Conservation (phyloP, 148 eudicot species). For the Nyssa sinensis region DNA sequence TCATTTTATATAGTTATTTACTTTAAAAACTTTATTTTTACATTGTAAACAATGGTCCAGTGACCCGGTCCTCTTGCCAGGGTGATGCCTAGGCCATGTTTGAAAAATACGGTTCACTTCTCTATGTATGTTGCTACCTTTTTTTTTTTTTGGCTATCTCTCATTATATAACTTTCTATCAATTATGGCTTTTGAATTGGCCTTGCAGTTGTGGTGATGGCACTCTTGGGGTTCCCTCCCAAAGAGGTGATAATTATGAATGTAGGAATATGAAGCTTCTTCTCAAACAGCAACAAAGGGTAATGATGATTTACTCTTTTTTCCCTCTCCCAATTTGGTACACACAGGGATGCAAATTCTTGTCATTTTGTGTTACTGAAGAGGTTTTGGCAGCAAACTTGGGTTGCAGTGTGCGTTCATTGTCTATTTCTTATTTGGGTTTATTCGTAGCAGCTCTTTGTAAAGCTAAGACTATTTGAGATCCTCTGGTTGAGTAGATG, state of each 20-base stretch:
- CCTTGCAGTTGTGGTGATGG: slow-evolving; percentile 95
- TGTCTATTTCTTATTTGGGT: background rate
- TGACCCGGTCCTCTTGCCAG: too few relatives aligned
- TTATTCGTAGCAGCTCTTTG: too few relatives aligned
- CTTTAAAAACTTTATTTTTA: too few relatives aligned
- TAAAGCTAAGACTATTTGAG: too few relatives aligned
- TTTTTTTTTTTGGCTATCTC: background rate
- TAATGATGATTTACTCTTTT: slow-evolving; percentile 24
- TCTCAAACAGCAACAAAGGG: slow-evolving; percentile 97
- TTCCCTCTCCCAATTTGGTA: background rate
- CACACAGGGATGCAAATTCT: background rate
- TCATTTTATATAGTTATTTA: too few relatives aligned
- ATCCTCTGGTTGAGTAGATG: too few relatives aligned
- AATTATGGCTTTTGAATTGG: slow-evolving; percentile 18
- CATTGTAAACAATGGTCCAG: too few relatives aligned
- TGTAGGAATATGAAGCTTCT: slow-evolving; percentile 99
- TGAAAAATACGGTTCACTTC: too few relatives aligned
- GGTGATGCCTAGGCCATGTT: too few relatives aligned
- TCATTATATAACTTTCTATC: background rate
- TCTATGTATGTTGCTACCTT: background rate
- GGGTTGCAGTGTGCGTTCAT: too few relatives aligned
- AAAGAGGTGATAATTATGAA: slow-evolving; percentile 97
- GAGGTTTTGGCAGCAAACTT: too few relatives aligned
- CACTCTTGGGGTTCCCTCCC: slow-evolving; percentile 81
- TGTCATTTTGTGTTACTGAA: background rate